Evolutionary conservation across 768 basidiomycete genomes (phyloP), one percentile per base, ranked within the genome.

Genomic region (Agrocybe chaxingu): DNA sequence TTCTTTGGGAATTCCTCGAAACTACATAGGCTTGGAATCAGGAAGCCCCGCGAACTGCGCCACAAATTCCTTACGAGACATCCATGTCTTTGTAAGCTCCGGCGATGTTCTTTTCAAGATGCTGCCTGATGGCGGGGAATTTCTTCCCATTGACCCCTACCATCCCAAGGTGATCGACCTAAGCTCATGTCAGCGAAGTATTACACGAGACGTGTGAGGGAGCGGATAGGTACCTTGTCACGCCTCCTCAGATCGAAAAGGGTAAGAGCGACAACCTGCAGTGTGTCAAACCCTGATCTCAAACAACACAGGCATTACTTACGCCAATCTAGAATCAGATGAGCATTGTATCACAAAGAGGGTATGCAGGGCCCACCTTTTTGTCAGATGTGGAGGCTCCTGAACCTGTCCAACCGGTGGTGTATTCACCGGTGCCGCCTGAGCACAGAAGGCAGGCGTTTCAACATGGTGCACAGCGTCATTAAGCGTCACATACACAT

Each of bases 321-420:
- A 87, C 87, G 46, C 87, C 86, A 60, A 88, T 87, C 87, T 88
- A 50, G 44, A 33, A 52, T 44, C 16, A 16, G 33, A n/a, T 51
- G 41, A 45, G 24, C 8, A 43, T 42, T 38, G 29, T 3, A 32
- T 44, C 39, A 42, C 40, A 16, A 29, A 11, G 9, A 13, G 38
- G 34, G 18, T 37, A 24, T 24, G 9, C 19, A 31, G 29, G 9
- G 50, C 72, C 48, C 50, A 88, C 91, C 79, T 93, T 97, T 72
- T 96, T 96, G 72, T 96, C 94, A 4, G 92, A 95, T 62, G 85
- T 91, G 11, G 92, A 95, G 38, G 89, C 91, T n/a, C 93, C 93
- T 34, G 87, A 82, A 9, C 83, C 84, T 8, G 90, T 92, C 89
- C 90, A 96, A 65, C 94, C 93, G 45, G 93, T 96, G 54, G 93